Base-by-base conservation (phyloP, 1,139 yeast genomes). In the Candida dubliniensis region DNA sequence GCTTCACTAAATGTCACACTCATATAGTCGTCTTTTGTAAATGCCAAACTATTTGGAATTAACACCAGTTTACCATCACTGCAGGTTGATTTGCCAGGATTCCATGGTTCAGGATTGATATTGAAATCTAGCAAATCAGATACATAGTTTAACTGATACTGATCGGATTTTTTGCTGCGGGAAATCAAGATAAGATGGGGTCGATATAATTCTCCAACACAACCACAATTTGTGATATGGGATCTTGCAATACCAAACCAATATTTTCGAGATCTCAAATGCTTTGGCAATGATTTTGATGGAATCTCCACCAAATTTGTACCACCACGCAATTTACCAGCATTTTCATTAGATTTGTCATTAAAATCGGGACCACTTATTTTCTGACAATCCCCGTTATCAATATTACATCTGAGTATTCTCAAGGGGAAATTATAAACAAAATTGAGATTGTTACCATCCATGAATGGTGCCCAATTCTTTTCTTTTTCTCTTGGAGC, bases 401-500 rank as follows among this genome's bases (percentile, higher is more conserved):
- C 33, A 27, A 56, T 36, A 13, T 44, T 44, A 45, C 61, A 58
- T 41, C 53, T 50, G 25, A 56, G 25, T 9, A 57, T 46, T 26
- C 59, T 42, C 24, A 58, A 47, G 4, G 61, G 60, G 47, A 56
- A 57, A 44, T 51, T 57, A 41, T 58, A 56, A 14, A 59, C 45
- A 37, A 58, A 58, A 42, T 53, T 43, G 11, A 54, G 34, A 18
- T 40, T 26, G 7, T 38, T 44, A 18, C 56, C 57, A 48, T 67
- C 64, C 11, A 67, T 49, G 43, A 72, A 60, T 1, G 78, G 77
- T 1, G 74, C 69, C 78, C 78, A 72, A 52, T 73, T 73, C 50
- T 72, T 72, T 47, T 71, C 74, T 12, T 34, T 39, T 13, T 26
- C 26, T 10, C 47, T 38, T 18, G 45, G 41, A 53, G 12, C 56